A percentile compares a stretch with the other conserved stretches of the same genome.
phyloP scores from a whole-genome alignment of 2,329 filamentous ascomycete genomes.

The Fusarium buharicum region DNA sequence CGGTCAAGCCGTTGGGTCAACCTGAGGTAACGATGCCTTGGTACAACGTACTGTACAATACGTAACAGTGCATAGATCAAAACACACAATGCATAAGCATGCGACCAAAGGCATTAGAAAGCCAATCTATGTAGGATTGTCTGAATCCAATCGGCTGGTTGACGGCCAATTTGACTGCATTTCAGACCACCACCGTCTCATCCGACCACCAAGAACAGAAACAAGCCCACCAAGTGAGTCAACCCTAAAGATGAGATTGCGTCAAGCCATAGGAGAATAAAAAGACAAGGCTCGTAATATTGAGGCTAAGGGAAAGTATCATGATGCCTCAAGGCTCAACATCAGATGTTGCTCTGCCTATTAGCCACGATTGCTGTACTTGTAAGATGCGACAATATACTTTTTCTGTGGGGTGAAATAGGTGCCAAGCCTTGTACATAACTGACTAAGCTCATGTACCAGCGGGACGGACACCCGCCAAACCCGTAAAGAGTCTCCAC shows the following conservation, averaged over 20 bases:
- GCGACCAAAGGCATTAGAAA: slow-evolving; percentile 9
- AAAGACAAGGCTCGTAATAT: slow-evolving; percentile 32
- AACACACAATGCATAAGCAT: slow-evolving; percentile 30
- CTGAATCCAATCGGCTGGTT: slow-evolving; percentile 37
- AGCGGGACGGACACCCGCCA: slow-evolving; percentile 34
- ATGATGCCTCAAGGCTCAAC: slow-evolving; percentile 39
- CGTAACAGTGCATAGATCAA: slow-evolving; percentile 15
- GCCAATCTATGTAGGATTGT: slow-evolving; percentile 11
- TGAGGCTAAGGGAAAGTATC: slow-evolving; percentile 41
- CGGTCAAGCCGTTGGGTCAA: slow-evolving; percentile 16
- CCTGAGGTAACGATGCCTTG: slow-evolving; percentile 9
- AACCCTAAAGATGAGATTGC: slow-evolving; percentile 4
- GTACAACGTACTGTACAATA: background rate
- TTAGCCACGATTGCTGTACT: slow-evolving; percentile 18
- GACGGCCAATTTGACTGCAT: slow-evolving; percentile 31
- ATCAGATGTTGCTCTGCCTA: slow-evolving; percentile 40
- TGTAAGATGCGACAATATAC: background rate
- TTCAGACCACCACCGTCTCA: slow-evolving; percentile 35
- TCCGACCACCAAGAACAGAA: slow-evolving; percentile 5
- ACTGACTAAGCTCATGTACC: slow-evolving; percentile 25
- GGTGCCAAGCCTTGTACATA: slow-evolving; percentile 8
- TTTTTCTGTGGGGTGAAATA: background rate
- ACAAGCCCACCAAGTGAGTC: background rate
- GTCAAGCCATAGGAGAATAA: slow-evolving; percentile 13
- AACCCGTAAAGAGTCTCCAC: slow-evolving; percentile 37